phyloP scores from a whole-genome alignment of 1,139 yeast species.

The Martiniozyma asiatica region DNA sequence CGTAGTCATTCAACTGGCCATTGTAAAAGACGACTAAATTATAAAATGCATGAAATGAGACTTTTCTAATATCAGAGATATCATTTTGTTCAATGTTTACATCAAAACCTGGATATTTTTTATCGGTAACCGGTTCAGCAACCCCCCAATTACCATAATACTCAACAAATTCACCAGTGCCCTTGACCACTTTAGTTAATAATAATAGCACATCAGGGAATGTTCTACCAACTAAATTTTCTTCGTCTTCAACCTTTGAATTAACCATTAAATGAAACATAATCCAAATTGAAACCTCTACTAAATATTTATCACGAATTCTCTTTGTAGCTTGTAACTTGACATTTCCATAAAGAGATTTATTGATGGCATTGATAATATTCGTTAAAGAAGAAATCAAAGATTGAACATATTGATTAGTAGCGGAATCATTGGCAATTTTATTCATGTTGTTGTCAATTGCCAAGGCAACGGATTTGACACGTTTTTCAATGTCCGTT shows the following conservation, averaged over 20 bases:
- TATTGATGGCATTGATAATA: slow-evolving; percentile 22
- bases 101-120: slow-evolving; percentile 11
- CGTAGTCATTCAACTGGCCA: slow-evolving; percentile 48
- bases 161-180: slow-evolving; percentile 35
- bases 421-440: no score
- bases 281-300: slow-evolving; percentile 56
- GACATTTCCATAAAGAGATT: slow-evolving; percentile 20
- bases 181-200: slow-evolving; percentile 47
- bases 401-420: no score
- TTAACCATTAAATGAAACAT: slow-evolving; percentile 45
- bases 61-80: slow-evolving; percentile 46
- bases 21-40: slow-evolving; percentile 54
- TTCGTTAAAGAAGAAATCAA: slow-evolving; percentile 11
- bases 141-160: no score
- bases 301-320: slow-evolving; percentile 43
- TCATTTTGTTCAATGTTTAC: slow-evolving; percentile 23
- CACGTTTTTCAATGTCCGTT: no score
- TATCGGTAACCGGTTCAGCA: no score
- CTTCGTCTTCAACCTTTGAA: slow-evolving; percentile 54
- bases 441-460: no score
- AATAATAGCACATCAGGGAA: slow-evolving; percentile 47
- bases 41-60: slow-evolving; percentile 51
- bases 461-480: no score
- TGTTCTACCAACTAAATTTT: slow-evolving; percentile 37
- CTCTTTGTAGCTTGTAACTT: slow-evolving; percentile 42